Conservation (phyloP, 2,329 filamentous ascomycete genomes). For the Stagonosporopsis tanaceti region DNA sequence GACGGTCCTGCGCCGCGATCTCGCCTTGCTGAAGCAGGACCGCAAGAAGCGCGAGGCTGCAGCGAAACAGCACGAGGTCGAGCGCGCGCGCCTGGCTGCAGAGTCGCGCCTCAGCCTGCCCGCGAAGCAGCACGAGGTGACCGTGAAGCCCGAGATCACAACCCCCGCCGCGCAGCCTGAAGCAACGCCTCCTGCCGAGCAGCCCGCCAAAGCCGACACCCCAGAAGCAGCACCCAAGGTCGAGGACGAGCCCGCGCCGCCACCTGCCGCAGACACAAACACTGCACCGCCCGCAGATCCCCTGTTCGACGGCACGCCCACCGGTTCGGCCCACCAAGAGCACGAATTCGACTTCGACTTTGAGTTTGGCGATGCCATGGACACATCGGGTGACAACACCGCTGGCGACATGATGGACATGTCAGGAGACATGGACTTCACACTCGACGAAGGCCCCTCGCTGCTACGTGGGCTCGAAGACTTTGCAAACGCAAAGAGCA, state of each 20-base stretch:
- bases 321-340: constrained; percentile 27
- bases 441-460: constrained; percentile 42
- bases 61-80: constrained; percentile 41
- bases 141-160: constrained; percentile 24
- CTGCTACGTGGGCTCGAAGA: constrained; percentile 49
- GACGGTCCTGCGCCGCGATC: constrained; percentile 46
- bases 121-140: constrained; percentile 17
- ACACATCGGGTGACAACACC: constrained; percentile 30
- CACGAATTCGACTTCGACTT: constrained; percentile 53
- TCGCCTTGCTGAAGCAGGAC: constrained; percentile 46
- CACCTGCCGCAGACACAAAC: constrained; percentile 27
- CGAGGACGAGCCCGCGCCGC: constrained; percentile 24
- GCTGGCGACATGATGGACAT: constrained; percentile 38
- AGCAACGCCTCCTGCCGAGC: constrained; percentile 6
- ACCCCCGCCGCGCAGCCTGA: constrained; percentile 23
- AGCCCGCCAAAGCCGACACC: constrained; percentile 12
- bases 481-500: constrained; percentile 47
- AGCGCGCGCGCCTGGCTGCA: constrained; percentile 42
- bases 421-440: constrained; percentile 41
- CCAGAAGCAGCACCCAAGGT: constrained; percentile 24
- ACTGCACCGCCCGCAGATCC: constrained; percentile 32
- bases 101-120: constrained; percentile 29
- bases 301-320: constrained; percentile 43
- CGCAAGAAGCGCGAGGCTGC: constrained; percentile 48
- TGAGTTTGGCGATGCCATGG: constrained; percentile 45